These are phyloP conservation scores for Pittosporum tobira DNA, from an alignment of 129 eudicot species.

Conservation along the genomic window DNA sequence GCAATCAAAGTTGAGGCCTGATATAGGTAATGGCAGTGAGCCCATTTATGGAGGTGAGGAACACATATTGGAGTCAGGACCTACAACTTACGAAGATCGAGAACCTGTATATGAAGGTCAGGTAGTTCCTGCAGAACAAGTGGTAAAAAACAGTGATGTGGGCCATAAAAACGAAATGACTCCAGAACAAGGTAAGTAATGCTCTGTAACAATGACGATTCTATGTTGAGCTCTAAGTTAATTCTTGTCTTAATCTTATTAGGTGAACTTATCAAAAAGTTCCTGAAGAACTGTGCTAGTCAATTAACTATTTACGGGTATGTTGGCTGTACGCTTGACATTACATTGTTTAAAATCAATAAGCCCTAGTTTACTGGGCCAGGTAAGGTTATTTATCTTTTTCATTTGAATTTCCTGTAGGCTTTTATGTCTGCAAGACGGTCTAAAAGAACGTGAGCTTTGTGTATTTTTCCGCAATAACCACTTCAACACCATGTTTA, in stretches of 20 bases:
- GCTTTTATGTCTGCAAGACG: conserved; percentile 70
- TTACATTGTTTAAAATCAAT: not conserved
- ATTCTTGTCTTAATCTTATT: conserved; percentile 16
- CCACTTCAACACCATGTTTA: conserved; percentile 98
- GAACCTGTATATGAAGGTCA: conserved; percentile 96
- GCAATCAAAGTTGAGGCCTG: conserved; percentile 13
- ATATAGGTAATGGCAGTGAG: conserved; percentile 47
- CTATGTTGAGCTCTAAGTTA: conserved; percentile 10
- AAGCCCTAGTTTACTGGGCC: conserved; percentile 7
- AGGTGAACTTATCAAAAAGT: conserved; percentile 72
- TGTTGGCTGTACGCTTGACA: conserved; percentile 1
- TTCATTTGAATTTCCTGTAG: conserved; percentile 33
- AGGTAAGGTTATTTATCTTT: conserved; percentile 9
- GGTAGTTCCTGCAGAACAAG: conserved; percentile 70
- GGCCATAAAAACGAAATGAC: conserved; percentile 40
- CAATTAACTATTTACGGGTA: conserved; percentile 84
- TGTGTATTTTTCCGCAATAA: conserved; percentile 95
- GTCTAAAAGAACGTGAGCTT: conserved; percentile 76
- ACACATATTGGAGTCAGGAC: conserved; percentile 50
- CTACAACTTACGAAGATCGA: conserved; percentile 37
- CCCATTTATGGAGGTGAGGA: conserved; percentile 97
- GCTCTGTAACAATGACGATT: not conserved
- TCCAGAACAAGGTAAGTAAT: conserved; percentile 47
- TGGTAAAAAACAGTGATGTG: conserved; percentile 25
- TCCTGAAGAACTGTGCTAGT: conserved; percentile 71